Conservation (phyloP, 1,284 basidiomycete genomes). For the Boletus sp. region DNA sequence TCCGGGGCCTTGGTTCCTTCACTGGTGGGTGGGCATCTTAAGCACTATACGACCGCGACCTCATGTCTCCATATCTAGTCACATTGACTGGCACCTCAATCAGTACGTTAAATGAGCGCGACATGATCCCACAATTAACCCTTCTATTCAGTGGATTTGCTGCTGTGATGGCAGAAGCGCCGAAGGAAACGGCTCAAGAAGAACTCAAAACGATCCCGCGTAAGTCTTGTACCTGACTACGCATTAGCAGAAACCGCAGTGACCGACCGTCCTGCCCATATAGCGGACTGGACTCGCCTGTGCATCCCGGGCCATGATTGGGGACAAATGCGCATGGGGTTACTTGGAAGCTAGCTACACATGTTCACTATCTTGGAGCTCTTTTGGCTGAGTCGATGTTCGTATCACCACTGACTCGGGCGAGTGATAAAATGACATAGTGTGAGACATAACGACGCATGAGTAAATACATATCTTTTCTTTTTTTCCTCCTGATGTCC, state of each 20-base stretch:
- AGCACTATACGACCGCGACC: not conserved
- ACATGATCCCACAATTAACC: not conserved
- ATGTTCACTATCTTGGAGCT: not conserved
- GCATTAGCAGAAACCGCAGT: too few relatives aligned
- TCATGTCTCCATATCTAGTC: slow-evolving; percentile 27
- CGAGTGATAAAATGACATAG: too few relatives aligned
- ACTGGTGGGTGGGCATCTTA: slow-evolving; percentile 17
- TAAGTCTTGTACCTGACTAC: slow-evolving; percentile 3
- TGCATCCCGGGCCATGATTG: slow-evolving; percentile 11
- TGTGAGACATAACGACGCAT: too few relatives aligned
- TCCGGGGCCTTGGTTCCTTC: slow-evolving; percentile 40
- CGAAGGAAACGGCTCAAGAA: slow-evolving; percentile 2
- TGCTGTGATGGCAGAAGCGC: slow-evolving; percentile 38
- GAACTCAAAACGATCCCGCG: slow-evolving; percentile 22
- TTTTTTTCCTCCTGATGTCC: too few relatives aligned
- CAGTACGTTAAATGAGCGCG: slow-evolving; percentile 25
- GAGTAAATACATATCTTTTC: too few relatives aligned
- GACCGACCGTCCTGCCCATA: not conserved
- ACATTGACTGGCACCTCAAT: slow-evolving; percentile 44
- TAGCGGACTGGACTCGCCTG: slow-evolving; percentile 25
- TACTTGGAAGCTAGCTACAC: not conserved
- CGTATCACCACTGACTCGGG: not conserved
- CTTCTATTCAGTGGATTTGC: slow-evolving; percentile 35
- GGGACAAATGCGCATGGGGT: not conserved
- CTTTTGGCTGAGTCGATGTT: not conserved